Conservation (phyloP, 2,329 filamentous ascomycete genomes). For the Exophiala phaeomuriformis region DNA sequence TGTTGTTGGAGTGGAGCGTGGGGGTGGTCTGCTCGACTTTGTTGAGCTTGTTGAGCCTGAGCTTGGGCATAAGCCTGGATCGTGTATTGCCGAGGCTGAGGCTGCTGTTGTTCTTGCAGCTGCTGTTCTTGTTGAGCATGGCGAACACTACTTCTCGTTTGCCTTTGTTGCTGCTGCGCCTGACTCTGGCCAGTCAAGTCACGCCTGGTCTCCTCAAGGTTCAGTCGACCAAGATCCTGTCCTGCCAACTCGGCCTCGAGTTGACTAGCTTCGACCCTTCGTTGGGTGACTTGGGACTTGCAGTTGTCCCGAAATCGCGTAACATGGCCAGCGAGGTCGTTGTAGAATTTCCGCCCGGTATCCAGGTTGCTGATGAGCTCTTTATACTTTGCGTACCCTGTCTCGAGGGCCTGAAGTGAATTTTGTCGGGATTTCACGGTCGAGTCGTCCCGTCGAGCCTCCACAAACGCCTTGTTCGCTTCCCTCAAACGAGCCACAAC, state of each 20-base stretch:
- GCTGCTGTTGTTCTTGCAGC: slow-evolving; percentile 7
- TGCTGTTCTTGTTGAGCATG: slow-evolving; percentile 32
- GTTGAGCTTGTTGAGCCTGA: background rate
- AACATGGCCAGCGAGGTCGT: slow-evolving; percentile 84
- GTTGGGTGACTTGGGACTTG: slow-evolving; percentile 68
- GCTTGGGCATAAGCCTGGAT: background rate
- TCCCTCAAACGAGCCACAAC: slow-evolving; percentile 62
- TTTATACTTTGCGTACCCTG: slow-evolving; percentile 91
- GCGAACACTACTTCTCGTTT: slow-evolving; percentile 7
- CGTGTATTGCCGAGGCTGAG: background rate
- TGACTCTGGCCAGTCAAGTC: slow-evolving; percentile 34
- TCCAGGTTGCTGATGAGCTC: slow-evolving; percentile 90
- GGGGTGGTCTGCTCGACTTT: slow-evolving; percentile 1
- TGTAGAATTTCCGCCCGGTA: slow-evolving; percentile 91
- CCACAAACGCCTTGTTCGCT: slow-evolving; percentile 70
- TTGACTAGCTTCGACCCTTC: slow-evolving; percentile 70
- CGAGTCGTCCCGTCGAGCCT: slow-evolving; percentile 60
- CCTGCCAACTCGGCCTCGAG: slow-evolving; percentile 63
- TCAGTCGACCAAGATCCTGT: slow-evolving; percentile 51
- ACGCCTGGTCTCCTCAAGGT: slow-evolving; percentile 40
- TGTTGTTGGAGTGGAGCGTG: slow-evolving; percentile 14
- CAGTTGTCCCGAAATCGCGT: slow-evolving; percentile 75
- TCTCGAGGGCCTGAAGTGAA: slow-evolving; percentile 79
- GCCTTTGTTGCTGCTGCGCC: slow-evolving; percentile 29
- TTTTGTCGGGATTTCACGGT: slow-evolving; percentile 67